phyloP scores from a whole-genome alignment of 2,329 filamentous ascomycete species.

The Sporothrix sp. region DNA sequence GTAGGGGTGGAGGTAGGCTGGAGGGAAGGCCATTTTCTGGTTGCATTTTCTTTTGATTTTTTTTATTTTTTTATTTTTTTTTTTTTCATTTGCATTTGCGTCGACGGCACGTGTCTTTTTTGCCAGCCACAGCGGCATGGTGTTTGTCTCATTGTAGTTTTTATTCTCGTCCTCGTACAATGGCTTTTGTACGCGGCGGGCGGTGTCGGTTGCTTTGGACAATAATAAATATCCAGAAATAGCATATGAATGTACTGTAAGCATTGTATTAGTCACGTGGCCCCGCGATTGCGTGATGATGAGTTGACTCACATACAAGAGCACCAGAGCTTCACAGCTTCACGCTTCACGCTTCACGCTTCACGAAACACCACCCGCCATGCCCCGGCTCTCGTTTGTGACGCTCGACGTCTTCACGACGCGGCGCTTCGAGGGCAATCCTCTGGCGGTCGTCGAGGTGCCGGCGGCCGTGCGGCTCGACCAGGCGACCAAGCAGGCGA shows the following conservation, averaged over 20 bases:
- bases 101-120: background rate
- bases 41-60: background rate
- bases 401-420: constrained; percentile 51
- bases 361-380: background rate
- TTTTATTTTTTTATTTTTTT: background rate
- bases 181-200: too few species aligned
- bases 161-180: background rate
- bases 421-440: constrained; percentile 45
- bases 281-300: too few species aligned
- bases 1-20: background rate
- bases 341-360: too few species aligned
- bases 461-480: constrained; percentile 33
- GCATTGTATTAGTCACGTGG: too few species aligned
- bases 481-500: constrained; percentile 45
- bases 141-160: background rate
- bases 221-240: background rate
- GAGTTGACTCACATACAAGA: too few species aligned
- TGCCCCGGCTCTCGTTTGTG: constrained; percentile 32
- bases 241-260: too few species aligned
- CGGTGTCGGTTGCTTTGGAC: too few species aligned
- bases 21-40: background rate
- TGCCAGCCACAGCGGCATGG: background rate
- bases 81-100: background rate
- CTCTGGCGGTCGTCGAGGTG: constrained; percentile 49
- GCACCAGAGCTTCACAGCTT: too few species aligned